A percentile compares a stretch with the other conserved stretches of the same genome.
Evolutionary conservation across 768 basidiomycete genomes (phyloP).

Genomic region (Leccinum truebloodii): DNA sequence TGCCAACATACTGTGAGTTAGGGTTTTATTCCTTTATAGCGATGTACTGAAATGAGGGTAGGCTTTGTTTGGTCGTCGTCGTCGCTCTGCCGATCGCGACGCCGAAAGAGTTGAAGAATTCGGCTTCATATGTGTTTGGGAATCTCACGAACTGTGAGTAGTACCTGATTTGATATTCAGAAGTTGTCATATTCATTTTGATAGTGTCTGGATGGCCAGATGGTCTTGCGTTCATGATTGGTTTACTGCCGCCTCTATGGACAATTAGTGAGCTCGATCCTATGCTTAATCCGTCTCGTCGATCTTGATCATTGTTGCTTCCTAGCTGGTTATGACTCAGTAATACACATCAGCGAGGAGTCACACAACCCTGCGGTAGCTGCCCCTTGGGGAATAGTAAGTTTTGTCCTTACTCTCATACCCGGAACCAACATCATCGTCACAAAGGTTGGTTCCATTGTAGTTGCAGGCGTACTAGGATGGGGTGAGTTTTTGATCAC

Average conservation of each 20-base stretch:
- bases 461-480: constrained; percentile 46
- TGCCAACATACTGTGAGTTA: constrained; percentile 39
- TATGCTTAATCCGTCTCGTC: not conserved
- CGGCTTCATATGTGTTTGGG: constrained; percentile 55
- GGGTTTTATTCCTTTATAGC: not conserved
- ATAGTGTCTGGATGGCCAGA: constrained; percentile 43
- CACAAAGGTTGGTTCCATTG: constrained; percentile 36
- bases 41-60: not conserved
- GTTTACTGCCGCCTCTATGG: constrained; percentile 49
- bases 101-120: constrained; percentile 58
- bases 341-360: constrained; percentile 54
- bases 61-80: constrained; percentile 31
- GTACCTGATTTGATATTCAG: constrained; percentile 7
- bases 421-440: not conserved
- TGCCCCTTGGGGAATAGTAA: constrained; percentile 58
- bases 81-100: constrained; percentile 66
- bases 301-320: not conserved
- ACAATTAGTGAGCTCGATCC: constrained; percentile 34
- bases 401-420: not conserved
- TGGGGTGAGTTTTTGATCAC: constrained; percentile 33
- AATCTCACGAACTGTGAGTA: constrained; percentile 56
- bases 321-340: constrained; percentile 39
- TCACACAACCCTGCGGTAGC: constrained; percentile 53
- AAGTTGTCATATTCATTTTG: not conserved
- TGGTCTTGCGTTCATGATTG: constrained; percentile 48